Base-by-base conservation (phyloP, 1,284 basidiomycete genomes). In the Marasmius sp. region DNA sequence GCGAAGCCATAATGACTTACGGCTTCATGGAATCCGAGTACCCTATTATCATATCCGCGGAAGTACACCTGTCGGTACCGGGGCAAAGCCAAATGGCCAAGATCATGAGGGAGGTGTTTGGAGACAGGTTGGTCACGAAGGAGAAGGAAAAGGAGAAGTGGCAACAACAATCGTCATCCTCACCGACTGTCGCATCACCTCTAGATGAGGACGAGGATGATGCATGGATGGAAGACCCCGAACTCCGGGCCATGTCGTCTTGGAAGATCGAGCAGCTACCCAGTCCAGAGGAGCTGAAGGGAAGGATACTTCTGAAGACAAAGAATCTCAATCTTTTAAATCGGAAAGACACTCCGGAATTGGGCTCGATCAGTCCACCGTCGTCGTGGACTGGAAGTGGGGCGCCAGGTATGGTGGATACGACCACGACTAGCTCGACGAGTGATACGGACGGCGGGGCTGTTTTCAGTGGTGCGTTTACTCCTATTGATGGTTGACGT, bases 1-100 rank as follows among this genome's bases (percentile, higher is more conserved):
- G 95, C 71, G 79, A 86, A 41, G 94, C 95, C 0, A 94, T 99
- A 70, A 84, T 85, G 37, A 93, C 93, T 71, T 98, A 98, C 71
- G 96, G 94, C 0, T 99, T 99, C 71, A 88, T 94, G 43, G 85
- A 93, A 0, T 97, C 94, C 2, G 93, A 94, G 0, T 98, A 96
- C 72, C 97, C 97, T 0, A 81, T 99, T 68, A 93, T 99, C 72
- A 90, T 99, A 64, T 97, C 94, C 10, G 91, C 95, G 22, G 97
- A 99, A 77, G 86, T 98, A 0, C 96, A 98, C 70, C 97, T 94
- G 73, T 82, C 86, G 0, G 68, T 94, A 3, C 75, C 83, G 20
- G 94, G 97, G 74, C 97, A 98, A 73, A 91, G 92, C 51, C 81
- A 83, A 71, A 83, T 98, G 39, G 95, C 89, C 0, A 71, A 78